Conservation (phyloP, 805 yeast species). For the Maudiozyma saulgeensis region DNA sequence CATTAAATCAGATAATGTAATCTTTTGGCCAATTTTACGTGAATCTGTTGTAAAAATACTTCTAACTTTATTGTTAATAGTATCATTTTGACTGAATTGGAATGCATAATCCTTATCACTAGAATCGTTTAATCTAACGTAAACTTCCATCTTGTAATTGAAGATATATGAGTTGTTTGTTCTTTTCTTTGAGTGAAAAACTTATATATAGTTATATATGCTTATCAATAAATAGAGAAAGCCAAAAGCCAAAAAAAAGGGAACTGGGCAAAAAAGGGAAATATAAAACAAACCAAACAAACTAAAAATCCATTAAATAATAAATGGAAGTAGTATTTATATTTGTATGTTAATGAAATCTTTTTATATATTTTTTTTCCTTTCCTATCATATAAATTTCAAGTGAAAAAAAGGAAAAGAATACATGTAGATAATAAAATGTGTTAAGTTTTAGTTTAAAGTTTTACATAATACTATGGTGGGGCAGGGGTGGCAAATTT, state of each 20-base stretch:
- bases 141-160: conserved; percentile 30
- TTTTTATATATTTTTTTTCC: too few relatives aligned
- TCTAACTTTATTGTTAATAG: conserved; percentile 48
- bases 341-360: background rate
- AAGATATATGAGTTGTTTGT: background rate
- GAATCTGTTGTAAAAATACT: conserved; percentile 36
- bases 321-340: background rate
- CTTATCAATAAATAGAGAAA: background rate
- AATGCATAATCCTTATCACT: conserved; percentile 84
- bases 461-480: background rate
- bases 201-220: too few relatives aligned
- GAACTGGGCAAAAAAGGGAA: background rate
- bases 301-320: background rate
- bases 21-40: conserved; percentile 16
- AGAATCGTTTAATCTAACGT: conserved; percentile 78
- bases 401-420: background rate
- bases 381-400: background rate
- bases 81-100: conserved; percentile 50
- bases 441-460: background rate
- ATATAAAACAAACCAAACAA: background rate
- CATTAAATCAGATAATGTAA: conserved; percentile 43
- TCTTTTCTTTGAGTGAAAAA: background rate
- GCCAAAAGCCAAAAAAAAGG: background rate
- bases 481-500: background rate
- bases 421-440: background rate